A percentile compares a stretch with the other conserved stretches of the same genome.
phyloP scores from a whole-genome alignment of 2,329 filamentous ascomycete genomes.

The Ophiostoma novo-ulmi region DNA sequence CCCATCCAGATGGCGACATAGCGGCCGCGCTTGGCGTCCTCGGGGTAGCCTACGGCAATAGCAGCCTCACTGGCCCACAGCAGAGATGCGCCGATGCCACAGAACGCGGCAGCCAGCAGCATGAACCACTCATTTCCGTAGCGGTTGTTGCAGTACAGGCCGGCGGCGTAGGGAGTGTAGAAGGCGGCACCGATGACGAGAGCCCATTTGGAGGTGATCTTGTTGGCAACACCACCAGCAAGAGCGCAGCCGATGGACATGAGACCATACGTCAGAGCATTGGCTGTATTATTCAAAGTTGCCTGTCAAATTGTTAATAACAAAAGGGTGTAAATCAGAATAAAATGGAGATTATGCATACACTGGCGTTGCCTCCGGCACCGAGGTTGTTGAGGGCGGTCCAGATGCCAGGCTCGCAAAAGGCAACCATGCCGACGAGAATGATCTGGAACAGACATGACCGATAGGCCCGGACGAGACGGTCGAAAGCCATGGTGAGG shows the following conservation, averaged over 20 bases:
- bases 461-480: not conserved
- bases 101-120: not conserved
- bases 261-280: not conserved
- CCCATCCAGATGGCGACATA: constrained; percentile 9
- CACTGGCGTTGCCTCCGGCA: not conserved
- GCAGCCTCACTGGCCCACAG: not conserved
- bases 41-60: not conserved
- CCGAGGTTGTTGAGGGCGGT: not conserved
- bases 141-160: constrained; percentile 9
- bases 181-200: constrained; percentile 1
- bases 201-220: not conserved
- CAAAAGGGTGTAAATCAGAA: not conserved
- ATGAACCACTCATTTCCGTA: constrained; percentile 5
- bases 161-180: constrained; percentile 6
- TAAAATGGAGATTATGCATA: not conserved
- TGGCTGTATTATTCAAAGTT: not conserved
- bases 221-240: not conserved
- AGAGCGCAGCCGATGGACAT: not conserved
- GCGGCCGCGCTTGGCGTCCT: not conserved
- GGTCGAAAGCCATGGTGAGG: not conserved
- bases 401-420: constrained; percentile 66
- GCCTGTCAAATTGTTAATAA: not conserved
- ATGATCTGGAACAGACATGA: not conserved
- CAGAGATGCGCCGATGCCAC: not conserved
- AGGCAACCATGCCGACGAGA: constrained; percentile 50